Percentiles rank a stretch among this genome's conserved stretches.
Conservation (phyloP, 1,284 basidiomycete species). For the Lignosus rhinocerotis region DNA sequence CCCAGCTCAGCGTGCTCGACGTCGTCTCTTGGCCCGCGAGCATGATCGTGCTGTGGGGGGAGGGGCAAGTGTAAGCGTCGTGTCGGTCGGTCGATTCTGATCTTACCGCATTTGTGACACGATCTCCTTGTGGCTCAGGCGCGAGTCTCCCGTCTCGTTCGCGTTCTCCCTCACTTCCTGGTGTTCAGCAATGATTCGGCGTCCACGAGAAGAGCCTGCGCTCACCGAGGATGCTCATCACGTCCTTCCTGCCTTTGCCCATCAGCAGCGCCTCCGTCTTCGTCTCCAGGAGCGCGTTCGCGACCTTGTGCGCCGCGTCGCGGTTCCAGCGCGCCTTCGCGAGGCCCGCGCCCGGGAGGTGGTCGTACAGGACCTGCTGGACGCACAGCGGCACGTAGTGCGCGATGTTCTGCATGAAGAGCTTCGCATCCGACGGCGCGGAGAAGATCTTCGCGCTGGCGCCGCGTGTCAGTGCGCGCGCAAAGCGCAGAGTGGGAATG, state of each 20-base stretch:
- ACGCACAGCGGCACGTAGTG: conserved; percentile 32
- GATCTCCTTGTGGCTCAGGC: conserved; percentile 52
- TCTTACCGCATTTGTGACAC: conserved; percentile 52
- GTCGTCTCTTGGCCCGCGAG: conserved; percentile 57
- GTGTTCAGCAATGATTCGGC: not conserved
- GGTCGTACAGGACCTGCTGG: conserved; percentile 38
- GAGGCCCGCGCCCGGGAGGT: conserved; percentile 39
- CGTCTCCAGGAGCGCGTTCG: conserved; percentile 40
- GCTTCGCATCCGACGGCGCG: conserved; percentile 24
- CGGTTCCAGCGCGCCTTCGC: conserved; percentile 37
- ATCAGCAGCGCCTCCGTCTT: conserved; percentile 38
- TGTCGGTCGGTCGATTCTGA: not conserved
- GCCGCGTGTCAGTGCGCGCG: not conserved
- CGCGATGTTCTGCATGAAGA: conserved; percentile 29
- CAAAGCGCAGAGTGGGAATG: not conserved
- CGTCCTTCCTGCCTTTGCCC: conserved; percentile 36
- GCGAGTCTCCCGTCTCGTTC: conserved; percentile 42
- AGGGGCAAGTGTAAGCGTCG: not conserved
- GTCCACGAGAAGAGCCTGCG: not conserved
- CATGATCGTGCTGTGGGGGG: conserved; percentile 41
- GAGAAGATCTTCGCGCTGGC: conserved; percentile 24
- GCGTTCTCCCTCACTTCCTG: conserved; percentile 53
- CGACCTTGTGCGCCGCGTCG: conserved; percentile 40
- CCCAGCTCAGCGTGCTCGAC: conserved; percentile 43
- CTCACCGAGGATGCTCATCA: conserved; percentile 46